phyloP scores from a whole-genome alignment of 257 asterid species.

The Solanum etuberosum region DNA sequence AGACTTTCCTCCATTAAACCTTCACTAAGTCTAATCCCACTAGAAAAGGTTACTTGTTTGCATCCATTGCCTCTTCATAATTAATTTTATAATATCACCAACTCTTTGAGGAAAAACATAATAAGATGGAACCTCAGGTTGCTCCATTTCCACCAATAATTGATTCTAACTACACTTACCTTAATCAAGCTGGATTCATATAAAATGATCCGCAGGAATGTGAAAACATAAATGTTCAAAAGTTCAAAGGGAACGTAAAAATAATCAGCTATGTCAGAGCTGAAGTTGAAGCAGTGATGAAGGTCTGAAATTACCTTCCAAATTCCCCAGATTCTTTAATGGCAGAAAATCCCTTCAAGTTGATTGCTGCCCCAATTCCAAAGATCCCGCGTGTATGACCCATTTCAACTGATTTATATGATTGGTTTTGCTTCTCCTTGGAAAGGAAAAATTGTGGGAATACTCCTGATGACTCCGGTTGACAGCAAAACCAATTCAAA shows the following conservation, averaged over 20 bases:
- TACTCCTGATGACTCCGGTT: slow-evolving; percentile 54
- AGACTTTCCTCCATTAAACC: not conserved
- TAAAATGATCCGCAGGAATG: not conserved
- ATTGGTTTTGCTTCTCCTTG: slow-evolving; percentile 49
- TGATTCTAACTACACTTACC: not conserved
- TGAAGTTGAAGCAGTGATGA: not conserved
- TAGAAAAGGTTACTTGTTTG: not conserved
- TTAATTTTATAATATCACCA: not conserved
- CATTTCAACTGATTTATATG: slow-evolving; percentile 50
- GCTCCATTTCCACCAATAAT: not conserved
- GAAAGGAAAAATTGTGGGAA: slow-evolving; percentile 74
- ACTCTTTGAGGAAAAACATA: not conserved
- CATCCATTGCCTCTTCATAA: not conserved
- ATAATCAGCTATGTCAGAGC: not conserved
- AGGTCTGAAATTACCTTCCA: slow-evolving; percentile 34
- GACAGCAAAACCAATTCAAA: slow-evolving; percentile 77
- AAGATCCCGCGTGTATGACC: slow-evolving; percentile 78
- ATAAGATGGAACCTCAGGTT: not conserved
- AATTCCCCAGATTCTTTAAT: slow-evolving; percentile 17
- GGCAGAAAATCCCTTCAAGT: slow-evolving; percentile 40
- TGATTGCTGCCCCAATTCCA: slow-evolving; percentile 82
- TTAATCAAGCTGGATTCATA: not conserved
- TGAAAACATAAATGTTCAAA: not conserved
- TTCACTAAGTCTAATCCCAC: not conserved
- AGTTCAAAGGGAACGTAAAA: not conserved